Conservation (phyloP, 2,329 filamentous ascomycete species). For the Xylaria sp. region DNA sequence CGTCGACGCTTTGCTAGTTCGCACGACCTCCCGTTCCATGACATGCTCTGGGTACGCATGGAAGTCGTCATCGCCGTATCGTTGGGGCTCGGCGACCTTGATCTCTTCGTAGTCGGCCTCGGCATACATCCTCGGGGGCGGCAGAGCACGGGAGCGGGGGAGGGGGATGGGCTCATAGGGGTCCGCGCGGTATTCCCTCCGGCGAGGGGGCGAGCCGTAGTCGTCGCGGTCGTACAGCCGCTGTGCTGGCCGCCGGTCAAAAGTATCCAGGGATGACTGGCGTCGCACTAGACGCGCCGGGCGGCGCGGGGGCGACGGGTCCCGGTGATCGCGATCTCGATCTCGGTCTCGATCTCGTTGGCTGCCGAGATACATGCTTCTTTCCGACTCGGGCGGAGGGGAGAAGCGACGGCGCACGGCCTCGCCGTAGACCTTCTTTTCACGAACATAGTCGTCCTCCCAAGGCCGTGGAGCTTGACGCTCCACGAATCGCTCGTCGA, state of each 20-base stretch:
- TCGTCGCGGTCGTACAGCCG: constrained; percentile 65
- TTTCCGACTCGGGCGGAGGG: constrained; percentile 62
- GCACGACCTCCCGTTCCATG: constrained; percentile 70
- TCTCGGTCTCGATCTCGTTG: constrained; percentile 62
- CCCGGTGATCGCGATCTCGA: constrained; percentile 55
- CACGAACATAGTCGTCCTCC: constrained; percentile 60
- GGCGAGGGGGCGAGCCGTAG: constrained; percentile 60
- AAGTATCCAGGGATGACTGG: constrained; percentile 91
- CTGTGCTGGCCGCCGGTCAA: constrained; percentile 76
- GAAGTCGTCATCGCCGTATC: constrained; percentile 78
- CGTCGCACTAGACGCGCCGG: constrained; percentile 76
- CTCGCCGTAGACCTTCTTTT: constrained; percentile 68
- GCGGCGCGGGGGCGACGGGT: constrained; percentile 65
- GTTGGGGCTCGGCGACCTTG: constrained; percentile 72
- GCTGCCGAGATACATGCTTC: constrained; percentile 65
- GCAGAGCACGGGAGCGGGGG: constrained; percentile 70
- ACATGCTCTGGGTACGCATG: constrained; percentile 69
- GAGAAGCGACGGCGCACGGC: constrained; percentile 52
- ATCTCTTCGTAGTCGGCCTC: constrained; percentile 74
- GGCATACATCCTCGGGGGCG: constrained; percentile 67
- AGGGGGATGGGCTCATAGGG: constrained; percentile 73
- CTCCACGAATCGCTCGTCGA: constrained; percentile 60
- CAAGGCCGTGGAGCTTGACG: constrained; percentile 57
- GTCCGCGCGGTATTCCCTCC: constrained; percentile 68
- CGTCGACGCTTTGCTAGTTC: constrained; percentile 52